Percentiles rank a stretch among this genome's conserved stretches.
Conservation (phyloP, 2,329 filamentous ascomycete species). For the Zelopaecilomyces penicillatus region DNA sequence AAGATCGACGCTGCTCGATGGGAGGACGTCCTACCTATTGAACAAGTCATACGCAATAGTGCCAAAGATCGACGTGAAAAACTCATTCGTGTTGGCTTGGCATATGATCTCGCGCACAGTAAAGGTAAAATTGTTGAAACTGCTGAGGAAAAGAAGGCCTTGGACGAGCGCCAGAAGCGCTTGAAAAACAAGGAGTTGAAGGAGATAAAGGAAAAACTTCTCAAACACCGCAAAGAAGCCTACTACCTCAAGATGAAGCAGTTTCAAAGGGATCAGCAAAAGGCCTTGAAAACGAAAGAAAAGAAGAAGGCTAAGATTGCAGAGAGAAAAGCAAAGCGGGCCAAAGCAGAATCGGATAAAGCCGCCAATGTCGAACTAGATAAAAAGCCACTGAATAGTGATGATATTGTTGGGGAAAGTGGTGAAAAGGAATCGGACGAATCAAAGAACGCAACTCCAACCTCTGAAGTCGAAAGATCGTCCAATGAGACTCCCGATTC, state of each 20-base stretch:
- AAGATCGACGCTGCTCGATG: conserved; percentile 62
- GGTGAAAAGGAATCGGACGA: not conserved
- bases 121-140: conserved; percentile 49
- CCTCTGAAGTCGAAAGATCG: too few relatives aligned
- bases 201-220: conserved; percentile 30
- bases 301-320: conserved; percentile 73
- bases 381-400: not conserved
- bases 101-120: conserved; percentile 62
- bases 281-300: conserved; percentile 58
- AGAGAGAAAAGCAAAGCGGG: conserved; percentile 21
- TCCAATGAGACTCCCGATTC: too few relatives aligned
- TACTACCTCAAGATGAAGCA: conserved; percentile 30
- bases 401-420: not conserved
- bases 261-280: conserved; percentile 23
- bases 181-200: conserved; percentile 30
- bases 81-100: conserved; percentile 59
- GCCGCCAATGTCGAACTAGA: conserved; percentile 1
- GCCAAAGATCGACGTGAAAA: conserved; percentile 61
- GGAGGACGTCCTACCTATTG: conserved; percentile 41
- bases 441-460: too few relatives aligned
- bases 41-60: conserved; percentile 58
- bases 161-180: conserved; percentile 36
- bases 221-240: conserved; percentile 28
- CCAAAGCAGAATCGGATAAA: conserved; percentile 2
- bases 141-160: conserved; percentile 38